Conservation (phyloP, 352 stramenopile species). For the Peronospora destructor region DNA sequence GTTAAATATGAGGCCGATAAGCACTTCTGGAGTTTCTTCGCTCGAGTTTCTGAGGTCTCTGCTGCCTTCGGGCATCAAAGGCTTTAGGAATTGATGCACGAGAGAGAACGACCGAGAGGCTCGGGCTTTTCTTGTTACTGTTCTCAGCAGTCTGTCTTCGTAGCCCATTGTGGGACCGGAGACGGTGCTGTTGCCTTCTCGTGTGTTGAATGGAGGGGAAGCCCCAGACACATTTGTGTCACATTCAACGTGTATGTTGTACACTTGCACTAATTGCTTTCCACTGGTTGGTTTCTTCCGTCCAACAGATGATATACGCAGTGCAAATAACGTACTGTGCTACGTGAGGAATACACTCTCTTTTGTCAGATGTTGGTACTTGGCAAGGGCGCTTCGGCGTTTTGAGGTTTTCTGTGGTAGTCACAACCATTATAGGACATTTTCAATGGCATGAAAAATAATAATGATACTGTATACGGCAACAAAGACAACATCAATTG, state of each 20-base stretch:
- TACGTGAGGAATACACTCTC: conserved; percentile 32
- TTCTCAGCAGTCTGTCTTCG: conserved; percentile 32
- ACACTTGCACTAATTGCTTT: conserved; percentile 68
- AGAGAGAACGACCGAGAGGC: conserved; percentile 22
- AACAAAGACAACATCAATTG: no score
- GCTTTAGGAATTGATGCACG: conserved; percentile 22
- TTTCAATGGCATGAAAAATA: no score
- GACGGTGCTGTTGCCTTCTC: conserved; percentile 35
- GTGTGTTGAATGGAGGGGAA: conserved; percentile 34
- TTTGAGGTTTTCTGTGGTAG: conserved; percentile 29
- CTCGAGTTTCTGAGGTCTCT: conserved; percentile 20
- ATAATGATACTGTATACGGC: no score
- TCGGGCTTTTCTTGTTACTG: conserved; percentile 9
- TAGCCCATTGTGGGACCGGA: conserved; percentile 42
- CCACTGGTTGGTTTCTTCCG: conserved; percentile 38
- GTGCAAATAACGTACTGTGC: conserved; percentile 53
- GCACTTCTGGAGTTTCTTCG: conserved; percentile 29
- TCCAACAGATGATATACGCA: conserved; percentile 75
- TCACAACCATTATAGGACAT: conserved; percentile 19
- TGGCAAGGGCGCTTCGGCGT: conserved; percentile 3
- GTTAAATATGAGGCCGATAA: conserved; percentile 78
- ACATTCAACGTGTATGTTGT: neutral
- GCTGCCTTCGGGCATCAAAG: conserved; percentile 7
- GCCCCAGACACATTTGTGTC: conserved; percentile 27
- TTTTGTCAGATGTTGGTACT: conserved; percentile 18